A percentile compares a stretch with the other conserved stretches of the same genome.
phyloP scores from a whole-genome alignment of 1,139 yeast genomes.

The Hansenula lynferdii region DNA sequence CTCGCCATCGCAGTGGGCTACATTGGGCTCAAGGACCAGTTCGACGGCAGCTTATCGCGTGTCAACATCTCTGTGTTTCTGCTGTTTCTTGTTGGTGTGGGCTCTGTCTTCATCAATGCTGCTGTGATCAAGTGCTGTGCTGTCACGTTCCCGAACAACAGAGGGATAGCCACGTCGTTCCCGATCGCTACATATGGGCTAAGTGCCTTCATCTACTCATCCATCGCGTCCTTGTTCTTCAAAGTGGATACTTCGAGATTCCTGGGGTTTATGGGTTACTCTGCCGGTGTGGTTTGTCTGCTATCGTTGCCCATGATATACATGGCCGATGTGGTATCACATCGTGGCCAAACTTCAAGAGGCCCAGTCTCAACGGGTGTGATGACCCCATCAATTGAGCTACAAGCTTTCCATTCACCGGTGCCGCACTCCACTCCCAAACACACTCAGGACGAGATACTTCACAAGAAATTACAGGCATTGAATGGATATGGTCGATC shows the following conservation, averaged over 20 bases:
- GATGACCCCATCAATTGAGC: constrained; percentile 11
- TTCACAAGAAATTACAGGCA: constrained; percentile 6
- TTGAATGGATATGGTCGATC: constrained; percentile 6
- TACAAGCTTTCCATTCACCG: constrained; percentile 7
- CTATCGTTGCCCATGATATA: constrained; percentile 46
- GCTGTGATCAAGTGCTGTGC: constrained; percentile 57
- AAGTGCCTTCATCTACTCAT: constrained; percentile 53
- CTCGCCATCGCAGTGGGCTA: constrained; percentile 39
- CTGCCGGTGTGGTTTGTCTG: constrained; percentile 34
- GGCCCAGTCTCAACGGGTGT: constrained; percentile 2
- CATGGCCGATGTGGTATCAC: constrained; percentile 30
- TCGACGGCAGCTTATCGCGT: constrained; percentile 28
- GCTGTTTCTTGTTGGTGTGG: constrained; percentile 44
- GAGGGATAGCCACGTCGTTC: constrained; percentile 57
- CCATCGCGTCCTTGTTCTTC: constrained; percentile 40
- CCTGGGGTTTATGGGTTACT: constrained; percentile 40
- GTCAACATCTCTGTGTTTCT: constrained; percentile 33
- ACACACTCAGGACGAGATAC: constrained; percentile 8
- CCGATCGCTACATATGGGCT: constrained; percentile 57
- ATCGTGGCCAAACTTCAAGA: constrained; percentile 3
- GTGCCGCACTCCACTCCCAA: constrained; percentile 5
- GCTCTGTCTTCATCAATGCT: constrained; percentile 49
- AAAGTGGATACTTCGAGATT: constrained; percentile 49
- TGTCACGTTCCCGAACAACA: constrained; percentile 46
- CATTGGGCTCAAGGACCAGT: constrained; percentile 43